These are phyloP conservation scores for Pseudonitzschia multistriata DNA, from an alignment of 108 stramenopile genomes.

Conservation along the genomic window DNA sequence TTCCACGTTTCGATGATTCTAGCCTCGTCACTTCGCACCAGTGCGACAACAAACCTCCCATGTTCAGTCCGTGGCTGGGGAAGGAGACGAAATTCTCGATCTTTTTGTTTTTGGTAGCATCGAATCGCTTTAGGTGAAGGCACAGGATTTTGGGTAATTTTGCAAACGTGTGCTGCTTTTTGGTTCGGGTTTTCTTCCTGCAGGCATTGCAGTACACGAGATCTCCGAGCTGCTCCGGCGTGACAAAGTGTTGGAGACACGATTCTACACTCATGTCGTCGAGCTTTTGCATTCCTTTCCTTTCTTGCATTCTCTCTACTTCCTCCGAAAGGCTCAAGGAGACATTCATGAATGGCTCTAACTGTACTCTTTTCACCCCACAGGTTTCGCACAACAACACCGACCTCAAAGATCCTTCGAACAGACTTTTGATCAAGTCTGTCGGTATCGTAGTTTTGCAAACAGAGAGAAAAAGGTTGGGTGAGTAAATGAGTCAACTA, in stretches of 20 bases:
- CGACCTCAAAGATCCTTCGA: slow-evolving; percentile 73
- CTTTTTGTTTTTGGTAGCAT: slow-evolving; percentile 67
- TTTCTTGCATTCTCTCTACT: slow-evolving; percentile 20
- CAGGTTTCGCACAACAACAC: slow-evolving; percentile 71
- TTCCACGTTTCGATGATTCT: background rate
- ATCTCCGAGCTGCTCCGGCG: slow-evolving; percentile 56
- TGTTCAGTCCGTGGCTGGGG: slow-evolving; percentile 62
- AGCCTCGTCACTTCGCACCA: slow-evolving; percentile 59
- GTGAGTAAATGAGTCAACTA: background rate
- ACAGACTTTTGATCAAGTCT: slow-evolving; percentile 61
- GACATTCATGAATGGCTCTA: slow-evolving; percentile 72
- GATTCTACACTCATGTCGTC: slow-evolving; percentile 42
- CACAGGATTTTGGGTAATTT: slow-evolving; percentile 72
- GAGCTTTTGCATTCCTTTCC: slow-evolving; percentile 3
- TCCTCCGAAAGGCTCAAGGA: slow-evolving; percentile 68
- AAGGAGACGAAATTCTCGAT: slow-evolving; percentile 75
- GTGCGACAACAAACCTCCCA: slow-evolving; percentile 72
- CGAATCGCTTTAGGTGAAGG: slow-evolving; percentile 82
- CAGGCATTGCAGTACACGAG: slow-evolving; percentile 64
- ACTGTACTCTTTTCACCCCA: slow-evolving; percentile 58
- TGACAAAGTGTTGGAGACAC: slow-evolving; percentile 66
- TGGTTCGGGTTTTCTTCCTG: slow-evolving; percentile 47
- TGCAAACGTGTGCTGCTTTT: slow-evolving; percentile 75
- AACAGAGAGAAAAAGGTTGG: background rate
- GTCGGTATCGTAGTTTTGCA: background rate